Evolutionary conservation across 768 basidiomycete species (phyloP).

Genomic region (Mycena polygramma): DNA sequence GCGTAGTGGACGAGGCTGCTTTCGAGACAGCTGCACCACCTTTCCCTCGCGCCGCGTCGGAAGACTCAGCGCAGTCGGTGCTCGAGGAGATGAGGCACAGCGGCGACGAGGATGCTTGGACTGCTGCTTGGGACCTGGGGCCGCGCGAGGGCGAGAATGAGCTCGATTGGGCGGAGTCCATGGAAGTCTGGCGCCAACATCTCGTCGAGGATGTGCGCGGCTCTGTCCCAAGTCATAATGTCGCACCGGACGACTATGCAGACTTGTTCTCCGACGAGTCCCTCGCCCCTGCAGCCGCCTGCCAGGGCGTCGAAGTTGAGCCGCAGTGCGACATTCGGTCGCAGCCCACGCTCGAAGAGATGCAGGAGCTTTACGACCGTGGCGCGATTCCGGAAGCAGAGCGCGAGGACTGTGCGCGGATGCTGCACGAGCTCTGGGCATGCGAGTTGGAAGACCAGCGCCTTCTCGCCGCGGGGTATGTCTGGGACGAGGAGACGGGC

Average conservation of each 20-base stretch:
- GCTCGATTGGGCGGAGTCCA: conserved; percentile 3
- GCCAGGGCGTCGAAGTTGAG: not conserved
- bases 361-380: conserved; percentile 1
- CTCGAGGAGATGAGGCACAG: no score
- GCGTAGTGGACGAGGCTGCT: no score
- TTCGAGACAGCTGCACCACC: no score
- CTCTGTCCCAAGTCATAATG: no score
- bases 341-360: not conserved
- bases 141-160: conserved; percentile 2
- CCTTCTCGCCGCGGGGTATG: not conserved
- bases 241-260: no score
- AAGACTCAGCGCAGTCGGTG: no score
- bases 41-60: no score
- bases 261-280: no score
- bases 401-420: not conserved
- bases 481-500: conserved; percentile 10
- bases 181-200: conserved; percentile 9
- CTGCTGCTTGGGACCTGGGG: not conserved
- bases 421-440: conserved; percentile 1
- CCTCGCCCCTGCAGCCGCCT: no score
- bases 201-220: not conserved
- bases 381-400: not conserved
- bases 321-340: no score
- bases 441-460: conserved; percentile 11
- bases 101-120: not conserved